Evolutionary conservation across 1,284 basidiomycete species (phyloP), one percentile per base, ranked within the genome.

Genomic region (Trichosporon sp.): DNA sequence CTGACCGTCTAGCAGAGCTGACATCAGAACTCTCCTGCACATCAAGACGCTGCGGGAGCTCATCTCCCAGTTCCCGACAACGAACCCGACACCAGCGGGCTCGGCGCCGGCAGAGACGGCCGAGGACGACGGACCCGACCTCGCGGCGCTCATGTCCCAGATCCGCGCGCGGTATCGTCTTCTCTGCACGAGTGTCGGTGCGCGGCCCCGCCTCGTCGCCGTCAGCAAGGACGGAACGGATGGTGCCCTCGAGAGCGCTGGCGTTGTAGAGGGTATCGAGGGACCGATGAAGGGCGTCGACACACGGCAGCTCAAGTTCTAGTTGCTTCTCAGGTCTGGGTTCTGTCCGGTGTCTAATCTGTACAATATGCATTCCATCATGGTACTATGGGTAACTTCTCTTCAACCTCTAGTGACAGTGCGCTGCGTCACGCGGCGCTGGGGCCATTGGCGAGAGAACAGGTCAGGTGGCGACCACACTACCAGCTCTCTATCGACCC

Each of bases 121-220:
- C 7, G 59, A 44, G 13, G 60, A 58, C 9, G 46, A 60, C 4
- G 71, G 31, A 46, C 59, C 58, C 1, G 87, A 89, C 49, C 70
- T 92, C 29, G 81, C 86, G 10, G 86, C 86, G 61, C 85, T 94
- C 25, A 86, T 95, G 65, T 86, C 88, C 44, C 87, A 90, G 69
- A 95, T 96, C 67, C 86, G 92, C 32, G 91, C 93, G 3, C 85
- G 91, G 70, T 96, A 97, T 81, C 89, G 89, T 71, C 85, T 88
- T 0, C 85, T 93, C 21, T 97, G 94, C 72, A 87, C 92, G 0
- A 86, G 86, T 0, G 82, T 97, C n/a, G 90, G 90, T 34, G 84
- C 92, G 8, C 82, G 86, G 34, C 88, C 91, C 0, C 65, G 82
- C 14, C 64, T 83, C 40, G 71, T 72, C 0, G 72, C 74, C n/a